phyloP scores from a whole-genome alignment of 495 filamentous ascomycete genomes.

The Hypomontagnella submonticulosa region DNA sequence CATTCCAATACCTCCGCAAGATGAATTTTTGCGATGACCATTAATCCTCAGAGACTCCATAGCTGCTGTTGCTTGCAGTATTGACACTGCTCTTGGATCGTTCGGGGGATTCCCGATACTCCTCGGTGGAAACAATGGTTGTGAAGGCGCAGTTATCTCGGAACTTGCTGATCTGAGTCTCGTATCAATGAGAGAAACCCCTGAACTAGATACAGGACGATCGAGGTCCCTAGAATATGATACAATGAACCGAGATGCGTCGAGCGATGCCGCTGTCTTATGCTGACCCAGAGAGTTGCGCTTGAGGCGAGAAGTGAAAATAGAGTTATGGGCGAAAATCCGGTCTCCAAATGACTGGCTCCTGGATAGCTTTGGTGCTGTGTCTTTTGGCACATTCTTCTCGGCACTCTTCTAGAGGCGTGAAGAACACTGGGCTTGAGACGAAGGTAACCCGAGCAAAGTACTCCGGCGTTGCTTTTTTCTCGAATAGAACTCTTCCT shows the following conservation, averaged over 20 bases:
- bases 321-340: conserved; percentile 32
- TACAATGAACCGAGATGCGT: conserved; percentile 34
- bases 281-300: conserved; percentile 42
- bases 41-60: conserved; percentile 21
- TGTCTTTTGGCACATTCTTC: conserved; percentile 36
- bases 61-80: conserved; percentile 18
- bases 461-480: conserved; percentile 43
- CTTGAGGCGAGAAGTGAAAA: conserved; percentile 34
- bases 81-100: neutral
- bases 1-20: neutral
- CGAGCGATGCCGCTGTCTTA: conserved; percentile 37
- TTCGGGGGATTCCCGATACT: neutral
- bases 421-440: conserved; percentile 38
- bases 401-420: conserved; percentile 44
- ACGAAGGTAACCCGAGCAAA: conserved; percentile 29
- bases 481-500: conserved; percentile 28
- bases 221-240: conserved; percentile 13
- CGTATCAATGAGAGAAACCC: conserved; percentile 41
- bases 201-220: conserved; percentile 45
- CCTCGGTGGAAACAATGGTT: neutral
- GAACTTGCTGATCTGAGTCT: conserved; percentile 16
- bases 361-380: conserved; percentile 22
- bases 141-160: conserved; percentile 1
- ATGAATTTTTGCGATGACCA: conserved; percentile 1
- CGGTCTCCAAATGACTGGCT: conserved; percentile 36